Evolutionary conservation across 768 basidiomycete species (phyloP), one percentile per base, ranked within the genome.

Genomic region (Collybiopsis luxurians): DNA sequence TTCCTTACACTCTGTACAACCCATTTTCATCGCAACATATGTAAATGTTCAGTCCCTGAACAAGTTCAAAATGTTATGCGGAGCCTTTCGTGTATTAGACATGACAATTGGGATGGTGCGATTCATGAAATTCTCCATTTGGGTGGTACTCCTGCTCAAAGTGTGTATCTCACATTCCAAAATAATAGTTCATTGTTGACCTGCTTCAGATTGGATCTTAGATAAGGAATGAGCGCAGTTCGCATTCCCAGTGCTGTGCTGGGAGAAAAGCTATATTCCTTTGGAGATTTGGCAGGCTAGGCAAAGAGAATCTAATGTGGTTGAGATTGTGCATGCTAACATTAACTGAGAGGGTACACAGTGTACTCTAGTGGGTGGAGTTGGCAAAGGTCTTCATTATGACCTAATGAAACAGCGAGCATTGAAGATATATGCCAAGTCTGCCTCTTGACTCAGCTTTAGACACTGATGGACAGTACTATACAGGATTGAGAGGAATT

Each of bases 231-330:
- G 60, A 3, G 58, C 60, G n/a, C 57, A 64, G 17, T 72, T 71
- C 53, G 67, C 62, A 0, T 62, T 69, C 24, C 34, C 61, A 2
- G 70, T 49, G 1, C 58, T 72, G 17, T 72, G 70, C 55, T 72
- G 70, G 70, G 63, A 63, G 39, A 62, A 60, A 21, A 68, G 68
- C 40, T 61, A 53, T n/a, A 69, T 71, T 13, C 67, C 67, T 0
- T 19, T 36, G 10, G 27, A 31, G 2, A 59, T 72, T 1, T 72
- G 70, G 71, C 44, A 60, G 19, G 61, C 58, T 3, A 66, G 65
- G 0, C 54, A 68, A 13, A 23, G 39, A 0, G 68, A 60, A 9
- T 70, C 57, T 6, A 72, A 72, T 40, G 17, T 69, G 0, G 62
- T 67, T 42, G 69, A 72, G 24, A 47, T 44, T n/a, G 46, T 62